A percentile compares a stretch with the other conserved stretches of the same genome.
Evolutionary conservation across 495 filamentous ascomycete genomes (phyloP).

Genomic region (Aspergillus nidulans): DNA sequence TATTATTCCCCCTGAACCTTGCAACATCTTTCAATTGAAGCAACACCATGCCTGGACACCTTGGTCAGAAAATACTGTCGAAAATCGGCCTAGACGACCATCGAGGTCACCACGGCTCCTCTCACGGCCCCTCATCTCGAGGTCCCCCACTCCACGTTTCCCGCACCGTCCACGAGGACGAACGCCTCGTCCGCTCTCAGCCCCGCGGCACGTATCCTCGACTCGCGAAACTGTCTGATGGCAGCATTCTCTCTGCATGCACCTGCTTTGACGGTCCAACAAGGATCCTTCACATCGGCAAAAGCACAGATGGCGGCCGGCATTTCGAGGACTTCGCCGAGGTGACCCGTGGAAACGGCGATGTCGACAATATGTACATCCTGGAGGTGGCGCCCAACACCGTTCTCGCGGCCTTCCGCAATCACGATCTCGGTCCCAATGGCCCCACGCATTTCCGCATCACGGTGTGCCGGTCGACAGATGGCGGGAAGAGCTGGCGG

Average conservation of each 20-base stretch:
- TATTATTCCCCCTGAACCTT: background rate
- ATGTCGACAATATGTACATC: slow-evolving; percentile 58
- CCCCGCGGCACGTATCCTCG: slow-evolving; percentile 41
- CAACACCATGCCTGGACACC: slow-evolving; percentile 28
- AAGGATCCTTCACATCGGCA: slow-evolving; percentile 29
- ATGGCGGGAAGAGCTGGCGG: slow-evolving; percentile 50
- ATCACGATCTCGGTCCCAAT: slow-evolving; percentile 46
- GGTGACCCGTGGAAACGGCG: slow-evolving; percentile 35
- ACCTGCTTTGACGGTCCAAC: slow-evolving; percentile 31
- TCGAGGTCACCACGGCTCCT: background rate
- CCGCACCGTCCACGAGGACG: slow-evolving; percentile 31
- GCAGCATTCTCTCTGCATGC: slow-evolving; percentile 38
- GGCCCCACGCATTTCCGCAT: slow-evolving; percentile 53
- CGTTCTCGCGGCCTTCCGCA: slow-evolving; percentile 56
- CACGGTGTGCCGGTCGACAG: slow-evolving; percentile 52
- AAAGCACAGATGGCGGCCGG: slow-evolving; percentile 34
- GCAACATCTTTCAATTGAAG: background rate
- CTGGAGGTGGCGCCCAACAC: slow-evolving; percentile 46
- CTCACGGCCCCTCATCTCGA: background rate
- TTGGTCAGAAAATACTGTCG: slow-evolving; percentile 38
- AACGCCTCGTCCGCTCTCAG: slow-evolving; percentile 36
- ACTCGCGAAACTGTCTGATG: slow-evolving; percentile 34
- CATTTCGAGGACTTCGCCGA: slow-evolving; percentile 35
- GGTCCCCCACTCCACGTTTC: slow-evolving; percentile 18
- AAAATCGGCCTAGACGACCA: slow-evolving; percentile 24